A percentile compares a stretch with the other conserved stretches of the same genome.
These are phyloP conservation scores for Pichia sp. DNA, from an alignment of 1,139 yeast genomes.

Conservation along the genomic window DNA sequence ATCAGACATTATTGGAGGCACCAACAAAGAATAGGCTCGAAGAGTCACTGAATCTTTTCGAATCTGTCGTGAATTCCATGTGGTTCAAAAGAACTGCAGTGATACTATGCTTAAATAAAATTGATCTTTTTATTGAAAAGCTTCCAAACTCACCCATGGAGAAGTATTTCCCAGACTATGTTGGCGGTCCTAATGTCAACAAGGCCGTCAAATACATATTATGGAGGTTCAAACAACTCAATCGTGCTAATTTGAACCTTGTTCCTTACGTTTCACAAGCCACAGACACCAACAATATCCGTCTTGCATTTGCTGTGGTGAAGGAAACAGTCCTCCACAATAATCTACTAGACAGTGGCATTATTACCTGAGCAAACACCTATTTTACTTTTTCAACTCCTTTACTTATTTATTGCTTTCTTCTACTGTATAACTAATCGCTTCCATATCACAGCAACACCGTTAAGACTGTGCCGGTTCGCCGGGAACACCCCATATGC, in stretches of 20 bases:
- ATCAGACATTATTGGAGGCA: constrained; percentile 79
- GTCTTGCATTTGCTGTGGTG: constrained; percentile 85
- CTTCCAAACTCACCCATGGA: constrained; percentile 76
- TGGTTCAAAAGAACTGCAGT: constrained; percentile 89
- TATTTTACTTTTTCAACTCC: too few species aligned
- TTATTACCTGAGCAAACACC: too few species aligned
- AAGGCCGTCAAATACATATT: constrained; percentile 92
- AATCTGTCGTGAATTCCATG: constrained; percentile 86
- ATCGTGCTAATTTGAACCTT: constrained; percentile 72
- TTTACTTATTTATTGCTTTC: not conserved
- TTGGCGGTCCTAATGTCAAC: constrained; percentile 80
- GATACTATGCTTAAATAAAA: constrained; percentile 79
- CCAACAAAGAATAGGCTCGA: constrained; percentile 71
- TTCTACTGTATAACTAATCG: not conserved
- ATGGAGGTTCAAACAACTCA: constrained; percentile 85
- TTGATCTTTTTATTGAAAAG: constrained; percentile 85
- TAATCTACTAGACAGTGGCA: constrained; percentile 78
- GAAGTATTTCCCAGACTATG: constrained; percentile 80
- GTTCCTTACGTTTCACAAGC: constrained; percentile 95
- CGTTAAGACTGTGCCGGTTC: too few species aligned
- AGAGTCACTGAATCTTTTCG: constrained; percentile 79
- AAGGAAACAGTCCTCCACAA: constrained; percentile 85
- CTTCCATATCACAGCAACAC: too few species aligned
- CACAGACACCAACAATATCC: constrained; percentile 84
- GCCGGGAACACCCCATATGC: too few species aligned